Evolutionary conservation across 768 basidiomycete species (phyloP).

Genomic region (Candolleomyces efflorescens): DNA sequence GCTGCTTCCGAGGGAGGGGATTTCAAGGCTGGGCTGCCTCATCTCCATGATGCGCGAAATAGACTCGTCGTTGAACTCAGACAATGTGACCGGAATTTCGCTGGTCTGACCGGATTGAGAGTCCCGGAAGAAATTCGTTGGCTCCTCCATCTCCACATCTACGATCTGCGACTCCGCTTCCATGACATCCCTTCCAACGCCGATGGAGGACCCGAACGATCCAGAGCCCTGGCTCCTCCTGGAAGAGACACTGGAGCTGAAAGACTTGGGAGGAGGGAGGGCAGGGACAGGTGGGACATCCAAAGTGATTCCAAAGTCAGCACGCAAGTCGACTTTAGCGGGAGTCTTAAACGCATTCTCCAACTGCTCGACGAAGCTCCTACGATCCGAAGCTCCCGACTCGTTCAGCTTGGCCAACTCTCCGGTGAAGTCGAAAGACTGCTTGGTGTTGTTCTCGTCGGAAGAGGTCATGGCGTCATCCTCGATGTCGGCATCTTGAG

Average conservation of each 20-base stretch:
- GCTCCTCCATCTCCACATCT: conserved; percentile 30
- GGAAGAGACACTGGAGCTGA: too few relatives aligned
- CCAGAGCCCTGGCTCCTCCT: too few relatives aligned
- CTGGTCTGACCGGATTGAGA: conserved; percentile 10
- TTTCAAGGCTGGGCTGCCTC: conserved; percentile 27
- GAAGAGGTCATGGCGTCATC: background rate
- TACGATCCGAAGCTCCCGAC: conserved; percentile 61
- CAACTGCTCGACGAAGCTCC: conserved; percentile 78
- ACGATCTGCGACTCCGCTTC: conserved; percentile 25
- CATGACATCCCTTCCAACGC: conserved; percentile 2
- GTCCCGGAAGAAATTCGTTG: conserved; percentile 12
- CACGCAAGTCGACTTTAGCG: conserved; percentile 57
- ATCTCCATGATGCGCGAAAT: conserved; percentile 18
- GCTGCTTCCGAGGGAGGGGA: background rate
- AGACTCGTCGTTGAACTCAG: conserved; percentile 11
- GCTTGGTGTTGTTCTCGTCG: conserved; percentile 53
- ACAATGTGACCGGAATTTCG: conserved; percentile 1
- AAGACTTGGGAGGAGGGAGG: conserved; percentile 29
- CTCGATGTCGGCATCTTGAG: background rate
- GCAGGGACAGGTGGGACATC: conserved; percentile 52
- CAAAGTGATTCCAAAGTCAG: conserved; percentile 38
- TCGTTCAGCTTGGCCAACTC: conserved; percentile 69
- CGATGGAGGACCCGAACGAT: background rate
- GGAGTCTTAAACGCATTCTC: conserved; percentile 79
- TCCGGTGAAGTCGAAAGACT: conserved; percentile 81